Evolutionary conservation across 495 filamentous ascomycete genomes (phyloP).

Genomic region (Friedmanniomyces endolithicus): DNA sequence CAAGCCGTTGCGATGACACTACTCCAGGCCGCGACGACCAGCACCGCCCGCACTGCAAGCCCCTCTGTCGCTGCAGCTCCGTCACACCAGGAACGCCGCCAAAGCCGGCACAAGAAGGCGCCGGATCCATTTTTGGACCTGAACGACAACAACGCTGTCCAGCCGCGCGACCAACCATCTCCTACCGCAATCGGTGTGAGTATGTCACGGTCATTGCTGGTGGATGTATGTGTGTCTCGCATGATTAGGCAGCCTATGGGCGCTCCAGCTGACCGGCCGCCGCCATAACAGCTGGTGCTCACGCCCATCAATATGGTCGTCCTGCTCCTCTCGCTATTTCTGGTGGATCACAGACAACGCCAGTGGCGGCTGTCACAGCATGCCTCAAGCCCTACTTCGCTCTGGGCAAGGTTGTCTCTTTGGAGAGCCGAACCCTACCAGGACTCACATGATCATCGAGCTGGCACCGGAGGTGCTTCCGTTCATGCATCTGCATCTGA

Average conservation of each 20-base stretch:
- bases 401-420: slow-evolving; percentile 6
- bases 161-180: background rate
- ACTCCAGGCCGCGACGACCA: background rate
- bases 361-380: slow-evolving; percentile 23
- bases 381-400: background rate
- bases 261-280: background rate
- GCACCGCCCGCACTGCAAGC: background rate
- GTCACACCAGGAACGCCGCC: slow-evolving; percentile 8
- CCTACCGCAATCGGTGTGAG: background rate
- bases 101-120: slow-evolving; percentile 10
- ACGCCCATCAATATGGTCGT: slow-evolving; percentile 27
- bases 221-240: slow-evolving; percentile 8
- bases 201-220: slow-evolving; percentile 4
- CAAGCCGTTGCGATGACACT: background rate
- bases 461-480: background rate
- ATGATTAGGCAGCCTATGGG: background rate
- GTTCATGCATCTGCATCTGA: background rate
- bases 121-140: slow-evolving; percentile 18
- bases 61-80: background rate
- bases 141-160: background rate
- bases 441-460: slow-evolving; percentile 8
- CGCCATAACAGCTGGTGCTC: slow-evolving; percentile 22
- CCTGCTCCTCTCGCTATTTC: slow-evolving; percentile 30
- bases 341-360: slow-evolving; percentile 27
- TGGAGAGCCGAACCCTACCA: slow-evolving; percentile 31